A percentile compares a stretch with the other conserved stretches of the same genome.
Conservation (phyloP, 768 basidiomycete species). For the Lentinula edodes region DNA sequence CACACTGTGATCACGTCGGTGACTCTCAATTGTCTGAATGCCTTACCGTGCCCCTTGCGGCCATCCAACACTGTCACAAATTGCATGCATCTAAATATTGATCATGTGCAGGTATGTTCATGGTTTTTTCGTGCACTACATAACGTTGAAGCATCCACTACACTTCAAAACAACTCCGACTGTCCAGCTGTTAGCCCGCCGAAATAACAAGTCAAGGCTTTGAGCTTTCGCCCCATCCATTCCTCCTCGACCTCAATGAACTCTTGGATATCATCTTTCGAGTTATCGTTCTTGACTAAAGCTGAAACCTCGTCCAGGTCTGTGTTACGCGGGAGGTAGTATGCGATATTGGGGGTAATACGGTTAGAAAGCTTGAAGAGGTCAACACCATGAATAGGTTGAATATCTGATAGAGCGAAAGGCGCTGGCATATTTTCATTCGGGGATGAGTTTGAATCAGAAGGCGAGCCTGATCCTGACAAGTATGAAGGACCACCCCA, state of each 20-base stretch:
- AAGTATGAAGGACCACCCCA: slow-evolving; percentile 90
- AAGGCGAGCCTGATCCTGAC: slow-evolving; percentile 23
- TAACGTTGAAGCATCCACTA: too few relatives aligned
- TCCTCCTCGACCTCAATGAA: slow-evolving; percentile 5
- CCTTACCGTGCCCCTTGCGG: too few relatives aligned
- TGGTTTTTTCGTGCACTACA: too few relatives aligned
- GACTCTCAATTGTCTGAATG: too few relatives aligned
- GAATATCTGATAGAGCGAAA: slow-evolving; percentile 67
- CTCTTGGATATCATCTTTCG: slow-evolving; percentile 39
- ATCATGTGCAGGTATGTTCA: too few relatives aligned
- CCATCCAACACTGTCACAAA: too few relatives aligned
- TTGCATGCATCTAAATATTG: too few relatives aligned
- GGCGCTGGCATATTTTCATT: slow-evolving; percentile 3
- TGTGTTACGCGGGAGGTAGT: slow-evolving; percentile 83
- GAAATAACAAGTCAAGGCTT: slow-evolving; percentile 92
- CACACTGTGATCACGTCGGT: too few relatives aligned
- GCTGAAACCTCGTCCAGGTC: slow-evolving; percentile 65
- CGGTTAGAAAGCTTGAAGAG: slow-evolving; percentile 69
- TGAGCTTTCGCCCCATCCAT: slow-evolving; percentile 36
- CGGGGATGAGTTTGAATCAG: slow-evolving; percentile 13
- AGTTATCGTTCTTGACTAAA: slow-evolving; percentile 35
- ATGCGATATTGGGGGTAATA: slow-evolving; percentile 82
- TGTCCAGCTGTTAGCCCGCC: slow-evolving; percentile 77
- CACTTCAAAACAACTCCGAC: slow-evolving; percentile 31
- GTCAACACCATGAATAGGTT: slow-evolving; percentile 77